Percentiles rank a stretch among this genome's conserved stretches.
Evolutionary conservation across 192 early-diverging fungal genomes (phyloP).

Genomic region (Coemansia sp.): DNA sequence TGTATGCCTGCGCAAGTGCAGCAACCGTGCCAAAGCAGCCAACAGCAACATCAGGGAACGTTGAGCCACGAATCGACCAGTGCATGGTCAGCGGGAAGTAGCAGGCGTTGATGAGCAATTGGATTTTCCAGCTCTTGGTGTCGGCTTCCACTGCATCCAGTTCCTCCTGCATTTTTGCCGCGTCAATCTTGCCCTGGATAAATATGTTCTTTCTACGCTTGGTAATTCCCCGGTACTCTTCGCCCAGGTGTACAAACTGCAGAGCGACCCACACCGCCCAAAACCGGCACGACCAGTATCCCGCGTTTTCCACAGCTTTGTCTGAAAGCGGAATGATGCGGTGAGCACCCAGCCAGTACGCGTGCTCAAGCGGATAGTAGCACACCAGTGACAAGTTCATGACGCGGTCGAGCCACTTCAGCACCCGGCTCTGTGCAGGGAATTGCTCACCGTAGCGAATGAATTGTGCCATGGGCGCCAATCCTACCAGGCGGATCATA

Average conservation of each 20-base stretch:
- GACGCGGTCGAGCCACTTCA: constrained; percentile 73
- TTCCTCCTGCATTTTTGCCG: constrained; percentile 65
- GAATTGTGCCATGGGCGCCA: constrained; percentile 86
- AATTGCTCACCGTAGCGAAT: constrained; percentile 75
- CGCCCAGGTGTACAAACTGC: constrained; percentile 80
- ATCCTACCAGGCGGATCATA: constrained; percentile 79
- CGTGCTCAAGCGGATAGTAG: constrained; percentile 97
- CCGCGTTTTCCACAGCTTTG: constrained; percentile 69
- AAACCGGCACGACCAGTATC: constrained; percentile 94
- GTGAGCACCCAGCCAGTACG: constrained; percentile 91
- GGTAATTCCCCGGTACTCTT: constrained; percentile 64
- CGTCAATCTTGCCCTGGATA: constrained; percentile 63
- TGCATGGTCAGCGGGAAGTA: constrained; percentile 90
- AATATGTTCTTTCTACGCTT: constrained; percentile 47
- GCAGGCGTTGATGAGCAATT: constrained; percentile 84
- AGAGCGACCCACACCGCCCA: constrained; percentile 92
- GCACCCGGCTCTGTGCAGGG: constrained; percentile 62
- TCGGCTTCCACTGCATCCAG: constrained; percentile 60
- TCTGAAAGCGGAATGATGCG: constrained; percentile 76
- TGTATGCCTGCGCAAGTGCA: constrained; percentile 76
- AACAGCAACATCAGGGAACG: constrained; percentile 90
- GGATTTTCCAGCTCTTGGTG: constrained; percentile 64
- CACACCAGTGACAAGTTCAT: constrained; percentile 81
- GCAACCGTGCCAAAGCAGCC: constrained; percentile 94
- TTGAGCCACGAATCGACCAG: constrained; percentile 84